phyloP scores from a whole-genome alignment of 176 grass and related monocot genomes.

The Oryza rufipogon region DNA sequence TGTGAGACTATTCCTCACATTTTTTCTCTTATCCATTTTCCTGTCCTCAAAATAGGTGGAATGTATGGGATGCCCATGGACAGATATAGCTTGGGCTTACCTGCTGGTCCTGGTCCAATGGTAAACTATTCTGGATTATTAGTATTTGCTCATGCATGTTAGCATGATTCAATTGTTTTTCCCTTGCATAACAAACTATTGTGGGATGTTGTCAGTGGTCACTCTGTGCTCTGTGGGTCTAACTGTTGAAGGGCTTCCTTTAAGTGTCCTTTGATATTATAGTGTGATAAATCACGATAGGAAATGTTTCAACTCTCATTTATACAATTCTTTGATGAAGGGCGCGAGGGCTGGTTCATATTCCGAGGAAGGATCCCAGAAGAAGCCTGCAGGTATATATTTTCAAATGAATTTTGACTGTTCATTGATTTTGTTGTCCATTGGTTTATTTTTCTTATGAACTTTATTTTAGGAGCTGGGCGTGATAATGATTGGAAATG shows the following conservation, averaged over 20 bases:
- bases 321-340: constrained; percentile 49
- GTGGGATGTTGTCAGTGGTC: not conserved
- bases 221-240: not conserved
- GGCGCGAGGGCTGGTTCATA: constrained; percentile 66
- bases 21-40: not conserved
- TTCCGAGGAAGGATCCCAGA: constrained; percentile 78
- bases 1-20: not conserved
- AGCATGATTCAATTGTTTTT: constrained; percentile 12
- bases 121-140: constrained; percentile 43
- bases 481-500: constrained; percentile 92
- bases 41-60: constrained; percentile 59
- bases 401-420: not conserved
- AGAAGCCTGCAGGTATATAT: constrained; percentile 69
- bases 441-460: constrained; percentile 8
- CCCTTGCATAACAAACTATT: not conserved
- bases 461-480: constrained; percentile 60
- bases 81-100: constrained; percentile 66
- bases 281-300: not conserved
- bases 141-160: not conserved
- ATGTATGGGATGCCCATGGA: constrained; percentile 84
- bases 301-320: not conserved
- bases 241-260: not conserved
- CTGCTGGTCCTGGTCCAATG: constrained; percentile 55
- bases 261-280: constrained; percentile 25
- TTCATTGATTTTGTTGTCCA: not conserved